A percentile compares a stretch with the other conserved stretches of the same genome.
Conservation (phyloP, 2,329 filamentous ascomycete genomes). For the Diplodia corticola region DNA sequence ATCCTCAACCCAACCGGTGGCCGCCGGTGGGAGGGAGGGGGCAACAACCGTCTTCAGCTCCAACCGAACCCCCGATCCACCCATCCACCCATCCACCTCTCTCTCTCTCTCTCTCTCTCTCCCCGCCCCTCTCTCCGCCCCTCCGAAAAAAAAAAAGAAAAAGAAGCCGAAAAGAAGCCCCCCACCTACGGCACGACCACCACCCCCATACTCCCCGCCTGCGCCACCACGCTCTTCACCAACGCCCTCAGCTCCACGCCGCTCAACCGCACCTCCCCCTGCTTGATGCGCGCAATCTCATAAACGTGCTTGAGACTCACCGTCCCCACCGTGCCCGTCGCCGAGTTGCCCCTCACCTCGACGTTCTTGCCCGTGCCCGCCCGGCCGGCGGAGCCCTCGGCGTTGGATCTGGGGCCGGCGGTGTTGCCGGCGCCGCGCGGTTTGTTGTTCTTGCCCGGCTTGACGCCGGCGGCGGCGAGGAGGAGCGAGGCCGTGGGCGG, state of each 20-base stretch:
- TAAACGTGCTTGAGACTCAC: slow-evolving; percentile 94
- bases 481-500: slow-evolving; percentile 92
- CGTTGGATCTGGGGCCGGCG: slow-evolving; percentile 47
- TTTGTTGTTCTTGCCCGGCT: slow-evolving; percentile 70
- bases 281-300: slow-evolving; percentile 97
- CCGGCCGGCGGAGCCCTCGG: slow-evolving; percentile 41
- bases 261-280: slow-evolving; percentile 46
- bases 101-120: too few species aligned
- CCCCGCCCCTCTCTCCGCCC: neutral
- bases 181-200: slow-evolving; percentile 47
- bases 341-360: slow-evolving; percentile 57
- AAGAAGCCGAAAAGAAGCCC: neutral
- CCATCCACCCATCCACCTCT: too few species aligned
- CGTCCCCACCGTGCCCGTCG: slow-evolving; percentile 75
- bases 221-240: slow-evolving; percentile 66
- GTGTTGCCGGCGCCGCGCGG: slow-evolving; percentile 67
- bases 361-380: slow-evolving; percentile 29
- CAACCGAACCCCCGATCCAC: too few species aligned
- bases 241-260: slow-evolving; percentile 84
- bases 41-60: too few species aligned
- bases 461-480: slow-evolving; percentile 76
- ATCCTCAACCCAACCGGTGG: too few species aligned
- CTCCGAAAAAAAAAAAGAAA: too few species aligned
- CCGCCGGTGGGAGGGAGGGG: too few species aligned
- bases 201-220: slow-evolving; percentile 53